Percentiles rank a stretch among this genome's conserved stretches.
phyloP scores from a whole-genome alignment of 2,329 filamentous ascomycete species.

The Penicillium paneum region DNA sequence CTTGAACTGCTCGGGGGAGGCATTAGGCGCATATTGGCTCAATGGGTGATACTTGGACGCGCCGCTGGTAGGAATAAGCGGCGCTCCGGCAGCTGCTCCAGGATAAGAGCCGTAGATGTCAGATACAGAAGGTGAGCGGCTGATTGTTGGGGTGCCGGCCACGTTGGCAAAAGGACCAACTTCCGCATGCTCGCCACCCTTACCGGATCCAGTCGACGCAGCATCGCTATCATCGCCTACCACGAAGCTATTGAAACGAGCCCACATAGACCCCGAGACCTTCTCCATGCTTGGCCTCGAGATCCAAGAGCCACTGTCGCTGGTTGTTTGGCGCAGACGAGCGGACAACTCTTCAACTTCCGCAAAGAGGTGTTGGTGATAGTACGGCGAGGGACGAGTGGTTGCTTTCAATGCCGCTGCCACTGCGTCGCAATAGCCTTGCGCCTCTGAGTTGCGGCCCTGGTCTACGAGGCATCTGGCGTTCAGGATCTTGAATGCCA shows the following conservation, averaged over 20 bases:
- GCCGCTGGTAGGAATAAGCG: constrained; percentile 32
- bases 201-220: constrained; percentile 55
- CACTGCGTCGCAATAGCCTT: constrained; percentile 89
- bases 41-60: constrained; percentile 46
- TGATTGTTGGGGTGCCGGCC: constrained; percentile 69
- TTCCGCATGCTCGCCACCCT: constrained; percentile 55
- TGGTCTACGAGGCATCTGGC: constrained; percentile 79
- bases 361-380: constrained; percentile 70
- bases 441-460: constrained; percentile 75
- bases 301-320: constrained; percentile 82
- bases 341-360: constrained; percentile 79
- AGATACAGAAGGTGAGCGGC: constrained; percentile 68
- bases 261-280: constrained; percentile 85
- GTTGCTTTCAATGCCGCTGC: constrained; percentile 70
- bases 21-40: constrained; percentile 47
- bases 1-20: constrained; percentile 52
- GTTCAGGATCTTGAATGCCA: constrained; percentile 88
- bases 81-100: constrained; percentile 32
- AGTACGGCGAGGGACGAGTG: constrained; percentile 81
- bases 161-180: constrained; percentile 80
- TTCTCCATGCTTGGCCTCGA: constrained; percentile 94
- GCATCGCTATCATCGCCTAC: constrained; percentile 79
- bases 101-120: constrained; percentile 68
- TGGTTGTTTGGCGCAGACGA: constrained; percentile 79
- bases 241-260: constrained; percentile 94